These are phyloP conservation scores for Passalora sequoiae DNA, from an alignment of 2,329 filamentous ascomycete species.

Conservation along the genomic window DNA sequence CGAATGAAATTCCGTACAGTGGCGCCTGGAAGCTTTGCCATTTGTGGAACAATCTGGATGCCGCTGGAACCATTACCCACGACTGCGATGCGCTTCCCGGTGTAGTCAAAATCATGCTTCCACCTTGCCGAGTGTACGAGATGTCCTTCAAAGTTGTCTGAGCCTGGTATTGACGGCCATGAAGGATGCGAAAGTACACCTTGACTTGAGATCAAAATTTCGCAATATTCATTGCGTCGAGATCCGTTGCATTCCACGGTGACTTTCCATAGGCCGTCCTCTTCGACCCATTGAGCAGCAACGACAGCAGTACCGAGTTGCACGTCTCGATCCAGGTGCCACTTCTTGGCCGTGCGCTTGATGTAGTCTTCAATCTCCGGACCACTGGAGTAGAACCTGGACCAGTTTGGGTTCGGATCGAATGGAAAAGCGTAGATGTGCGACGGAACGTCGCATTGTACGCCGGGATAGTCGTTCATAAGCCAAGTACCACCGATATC, in stretches of 20 bases:
- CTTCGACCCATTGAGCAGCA: conserved; percentile 38
- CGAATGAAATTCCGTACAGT: conserved; percentile 36
- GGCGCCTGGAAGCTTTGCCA: conserved; percentile 31
- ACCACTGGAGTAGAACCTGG: conserved; percentile 36
- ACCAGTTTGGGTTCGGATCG: conserved; percentile 28
- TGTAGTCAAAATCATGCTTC: conserved; percentile 30
- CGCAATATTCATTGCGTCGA: conserved; percentile 29
- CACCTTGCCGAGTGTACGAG: conserved; percentile 35
- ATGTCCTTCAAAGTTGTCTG: conserved; percentile 34
- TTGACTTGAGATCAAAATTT: conserved; percentile 35
- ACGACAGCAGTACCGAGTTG: conserved; percentile 37
- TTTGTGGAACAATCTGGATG: conserved; percentile 38
- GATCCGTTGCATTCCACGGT: conserved; percentile 29
- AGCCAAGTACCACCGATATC: conserved; percentile 38
- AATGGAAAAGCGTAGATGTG: conserved; percentile 34
- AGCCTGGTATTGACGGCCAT: conserved; percentile 36
- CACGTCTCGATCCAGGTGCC: conserved; percentile 37
- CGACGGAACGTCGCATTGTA: conserved; percentile 16
- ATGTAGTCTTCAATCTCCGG: conserved; percentile 42
- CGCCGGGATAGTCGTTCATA: conserved; percentile 35
- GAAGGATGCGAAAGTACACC: conserved; percentile 27
- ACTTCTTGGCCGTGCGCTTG: conserved; percentile 37
- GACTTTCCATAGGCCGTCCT: conserved; percentile 36
- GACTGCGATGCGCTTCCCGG: conserved; percentile 30
- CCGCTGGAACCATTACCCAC: conserved; percentile 34